Conservation (phyloP, 495 filamentous ascomycete genomes). For the Penicillium cinerascens region DNA sequence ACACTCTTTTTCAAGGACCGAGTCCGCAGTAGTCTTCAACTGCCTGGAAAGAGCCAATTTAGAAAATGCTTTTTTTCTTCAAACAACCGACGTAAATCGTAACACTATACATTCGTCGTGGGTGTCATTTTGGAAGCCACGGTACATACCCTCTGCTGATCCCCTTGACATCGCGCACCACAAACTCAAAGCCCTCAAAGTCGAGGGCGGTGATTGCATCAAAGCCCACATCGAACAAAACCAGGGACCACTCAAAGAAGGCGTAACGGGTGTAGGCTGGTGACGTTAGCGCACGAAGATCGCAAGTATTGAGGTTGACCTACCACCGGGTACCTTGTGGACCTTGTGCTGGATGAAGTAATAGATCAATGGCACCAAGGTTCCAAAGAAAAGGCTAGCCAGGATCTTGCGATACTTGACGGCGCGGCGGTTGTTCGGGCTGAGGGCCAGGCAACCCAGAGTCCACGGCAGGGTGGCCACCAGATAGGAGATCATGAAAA, state of each 20-base stretch:
- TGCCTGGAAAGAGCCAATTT: conserved; percentile 44
- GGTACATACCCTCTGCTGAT: conserved; percentile 98
- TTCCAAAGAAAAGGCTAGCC: conserved; percentile 83
- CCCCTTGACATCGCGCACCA: conserved; percentile 85
- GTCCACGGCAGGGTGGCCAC: conserved; percentile 96
- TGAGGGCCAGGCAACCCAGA: conserved; percentile 80
- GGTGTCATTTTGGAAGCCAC: conserved; percentile 85
- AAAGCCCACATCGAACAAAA: conserved; percentile 93
- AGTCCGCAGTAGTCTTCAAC: conserved; percentile 64
- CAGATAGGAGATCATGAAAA: conserved; percentile 98
- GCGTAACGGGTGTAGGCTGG: conserved; percentile 96
- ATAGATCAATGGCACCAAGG: conserved; percentile 85
- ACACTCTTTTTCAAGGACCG: conserved; percentile 86
- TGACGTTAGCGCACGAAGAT: neutral
- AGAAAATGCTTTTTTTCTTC: conserved; percentile 38
- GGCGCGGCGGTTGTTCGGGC: conserved; percentile 78
- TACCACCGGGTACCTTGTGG: conserved; percentile 90
- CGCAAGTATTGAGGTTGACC: conserved; percentile 19
- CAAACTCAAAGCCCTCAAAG: conserved; percentile 85
- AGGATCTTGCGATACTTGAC: conserved; percentile 87
- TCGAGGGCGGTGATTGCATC: conserved; percentile 96
- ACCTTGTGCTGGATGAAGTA: conserved; percentile 99
- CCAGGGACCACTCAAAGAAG: conserved; percentile 96
- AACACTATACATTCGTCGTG: conserved; percentile 51
- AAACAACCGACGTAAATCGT: conserved; percentile 31